Evolutionary conservation across 768 basidiomycete species (phyloP).

Genomic region (Mycena leptocephala): DNA sequence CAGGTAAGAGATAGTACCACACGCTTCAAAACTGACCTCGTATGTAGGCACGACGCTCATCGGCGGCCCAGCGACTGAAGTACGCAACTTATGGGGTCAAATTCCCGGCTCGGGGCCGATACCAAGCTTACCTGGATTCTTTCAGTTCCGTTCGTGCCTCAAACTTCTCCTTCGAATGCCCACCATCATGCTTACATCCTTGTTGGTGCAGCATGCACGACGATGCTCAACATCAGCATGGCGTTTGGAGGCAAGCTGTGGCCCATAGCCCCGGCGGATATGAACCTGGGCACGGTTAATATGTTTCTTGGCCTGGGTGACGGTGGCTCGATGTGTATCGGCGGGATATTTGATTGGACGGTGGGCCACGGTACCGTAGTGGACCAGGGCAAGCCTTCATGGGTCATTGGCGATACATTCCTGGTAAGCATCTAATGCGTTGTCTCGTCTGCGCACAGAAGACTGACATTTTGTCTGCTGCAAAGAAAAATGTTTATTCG

Average conservation of each 20-base stretch:
- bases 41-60: conserved; percentile 67
- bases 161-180: background rate
- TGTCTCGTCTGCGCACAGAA: no score
- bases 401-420: conserved; percentile 86
- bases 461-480: no score
- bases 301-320: conserved; percentile 59
- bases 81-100: conserved; percentile 73
- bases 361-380: conserved; percentile 64
- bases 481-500: no score
- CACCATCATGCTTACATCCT: background rate
- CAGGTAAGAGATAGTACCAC: no score
- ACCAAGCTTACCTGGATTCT: conserved; percentile 75
- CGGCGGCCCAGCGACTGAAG: conserved; percentile 80
- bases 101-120: conserved; percentile 70
- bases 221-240: conserved; percentile 69
- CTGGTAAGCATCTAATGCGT: conserved; percentile 59
- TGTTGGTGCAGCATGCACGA: conserved; percentile 78
- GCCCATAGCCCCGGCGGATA: conserved; percentile 82
- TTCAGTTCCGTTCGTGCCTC: conserved; percentile 75
- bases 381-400: conserved; percentile 61
- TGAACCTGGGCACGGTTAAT: conserved; percentile 61
- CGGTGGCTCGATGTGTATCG: conserved; percentile 62
- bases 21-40: no score
- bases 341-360: conserved; percentile 81
- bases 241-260: conserved; percentile 87